Base-by-base conservation (phyloP, 148 eudicot species). In the Nepenthes mirabilis region DNA sequence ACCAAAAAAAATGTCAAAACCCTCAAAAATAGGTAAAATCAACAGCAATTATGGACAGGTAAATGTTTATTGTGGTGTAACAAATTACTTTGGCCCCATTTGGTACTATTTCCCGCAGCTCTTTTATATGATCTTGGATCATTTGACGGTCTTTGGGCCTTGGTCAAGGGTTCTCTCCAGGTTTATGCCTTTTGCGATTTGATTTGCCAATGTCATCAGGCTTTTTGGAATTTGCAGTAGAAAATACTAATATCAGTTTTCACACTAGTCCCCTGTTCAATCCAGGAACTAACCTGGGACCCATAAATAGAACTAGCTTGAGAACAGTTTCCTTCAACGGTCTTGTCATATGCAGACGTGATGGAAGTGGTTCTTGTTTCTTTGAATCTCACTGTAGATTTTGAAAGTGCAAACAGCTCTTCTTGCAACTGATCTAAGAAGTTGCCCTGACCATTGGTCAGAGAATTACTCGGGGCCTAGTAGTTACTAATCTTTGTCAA, bases 131-230 rank as follows among this genome's bases (percentile, higher is more conserved):
- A 70, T 94, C 97, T 84, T 94, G 99, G 55, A 89, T 94, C 97
- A 94, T 86, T 71, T 94, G 99, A 37, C 99, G 89, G 74, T 94
- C 99, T 72, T 94, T 94, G 43, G 99, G 99, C 74, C 99, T 84
- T 34, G 97, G 99, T 62, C 91, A 69, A 51, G 95, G 95, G 66
- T 78, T 89, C 68, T 94, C 97, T 43, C 97, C 97, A 36, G 91
- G 87, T 76, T 94, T 94, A 73, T 82, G 83, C 82, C 91, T 82
- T 75, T 89, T 94, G 33, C 93, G 89, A 59, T 66, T 78, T 14
- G 83, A 62, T 69, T 86, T 89, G 58, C 82, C 69, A 45, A 37
- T 72, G 36, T 77, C 84, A 59, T 84, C 89, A 33, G 70, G 65
- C 70, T 76, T 93, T 71, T 81, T 86, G 36, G 97, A 86, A 57